These are phyloP conservation scores for Thielaviopsis euricoi DNA, from an alignment of 2,329 filamentous ascomycete genomes.

Conservation along the genomic window DNA sequence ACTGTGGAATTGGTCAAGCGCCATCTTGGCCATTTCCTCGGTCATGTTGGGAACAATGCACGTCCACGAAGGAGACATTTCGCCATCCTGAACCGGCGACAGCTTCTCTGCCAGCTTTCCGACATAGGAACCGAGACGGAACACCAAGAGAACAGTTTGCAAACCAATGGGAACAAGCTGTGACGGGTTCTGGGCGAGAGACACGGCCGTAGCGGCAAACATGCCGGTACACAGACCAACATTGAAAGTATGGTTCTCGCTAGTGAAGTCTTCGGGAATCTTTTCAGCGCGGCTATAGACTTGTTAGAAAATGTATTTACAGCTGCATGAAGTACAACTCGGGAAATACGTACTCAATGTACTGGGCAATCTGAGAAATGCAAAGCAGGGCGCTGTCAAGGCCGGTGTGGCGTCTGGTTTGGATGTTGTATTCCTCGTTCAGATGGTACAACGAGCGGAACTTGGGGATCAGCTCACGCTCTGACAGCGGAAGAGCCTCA, in stretches of 20 bases:
- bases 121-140: constrained; percentile 44
- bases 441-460: constrained; percentile 48
- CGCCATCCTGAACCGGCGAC: constrained; percentile 18
- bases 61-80: constrained; percentile 46
- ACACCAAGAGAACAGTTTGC: constrained; percentile 48
- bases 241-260: constrained; percentile 33
- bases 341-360: constrained; percentile 42
- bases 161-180: constrained; percentile 45
- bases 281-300: constrained; percentile 31
- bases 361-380: constrained; percentile 49
- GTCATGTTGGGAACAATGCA: constrained; percentile 43
- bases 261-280: constrained; percentile 36
- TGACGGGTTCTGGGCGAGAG: constrained; percentile 44
- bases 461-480: constrained; percentile 41
- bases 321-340: background rate
- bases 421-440: constrained; percentile 45
- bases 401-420: constrained; percentile 39
- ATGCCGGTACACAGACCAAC: constrained; percentile 54
- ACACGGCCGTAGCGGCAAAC: constrained; percentile 51
- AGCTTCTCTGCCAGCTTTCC: constrained; percentile 31
- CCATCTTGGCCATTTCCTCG: constrained; percentile 32
- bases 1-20: constrained; percentile 40
- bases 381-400: constrained; percentile 50
- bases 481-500: constrained; percentile 36
- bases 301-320: background rate